Evolutionary conservation across 1,139 yeast genomes (phyloP), one percentile per base, ranked within the genome.

Genomic region (Candida glucosophila): DNA sequence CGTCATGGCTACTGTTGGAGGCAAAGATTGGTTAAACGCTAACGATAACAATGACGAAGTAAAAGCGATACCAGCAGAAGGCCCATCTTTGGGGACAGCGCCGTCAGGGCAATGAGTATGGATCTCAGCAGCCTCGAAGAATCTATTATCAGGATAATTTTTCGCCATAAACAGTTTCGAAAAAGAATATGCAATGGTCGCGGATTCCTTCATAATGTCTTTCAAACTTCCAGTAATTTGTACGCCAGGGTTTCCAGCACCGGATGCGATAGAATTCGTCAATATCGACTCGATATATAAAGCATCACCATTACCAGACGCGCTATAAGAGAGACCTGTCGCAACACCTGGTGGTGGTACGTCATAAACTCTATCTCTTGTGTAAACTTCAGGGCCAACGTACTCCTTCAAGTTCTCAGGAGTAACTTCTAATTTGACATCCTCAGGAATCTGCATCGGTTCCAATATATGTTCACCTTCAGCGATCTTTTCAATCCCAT

Each of bases 51-150:
- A 72, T 9, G 95, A 82, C 0, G 95, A 76, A 1, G 95, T 82
- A 61, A 88, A 83, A 1, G 97, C 83, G 27, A 88, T 78, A 62
- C 98, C 98, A 1, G 98, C 98, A 29, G 95, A 83, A 29, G 98
- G 98, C 1, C 98, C 98, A 53, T 90, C 97, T 52, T 90, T 90
- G 28, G 95, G 95, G 33, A 83, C 76, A 4, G 97, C 96, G 27
- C 98, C 98, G 45, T 86, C 96, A 2, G 98, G 98, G 52, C 95
- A 88, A 58, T 92, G 98, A 33, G 92, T 71, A 52, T 90, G 98
- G 35, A 92, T 74, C 30, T 83, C 78, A 7, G 97, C 98, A 28
- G 75, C 78, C 47, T 90, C 95, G 47, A 90, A 85, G 55, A 90
- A 92, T 43, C 88, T 69, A 52, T 85, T 86, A 19, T 79, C 79